Conservation (phyloP, 139 green algal species). For the Chlorella sp. region DNA sequence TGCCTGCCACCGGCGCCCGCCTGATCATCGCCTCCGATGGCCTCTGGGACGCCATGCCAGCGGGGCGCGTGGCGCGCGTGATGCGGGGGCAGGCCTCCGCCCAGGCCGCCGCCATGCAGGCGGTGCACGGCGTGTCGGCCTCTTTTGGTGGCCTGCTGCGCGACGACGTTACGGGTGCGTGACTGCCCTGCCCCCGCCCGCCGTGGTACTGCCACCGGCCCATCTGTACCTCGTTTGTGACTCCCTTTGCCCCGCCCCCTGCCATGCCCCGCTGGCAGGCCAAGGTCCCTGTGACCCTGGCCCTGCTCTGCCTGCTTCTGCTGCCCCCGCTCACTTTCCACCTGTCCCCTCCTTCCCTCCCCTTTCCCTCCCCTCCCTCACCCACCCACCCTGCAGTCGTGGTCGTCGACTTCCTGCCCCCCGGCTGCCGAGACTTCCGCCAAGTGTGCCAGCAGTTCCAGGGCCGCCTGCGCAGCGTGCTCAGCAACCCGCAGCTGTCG, state of each 20-base stretch:
- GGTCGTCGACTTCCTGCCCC: constrained; percentile 81
- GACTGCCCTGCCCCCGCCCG: too few relatives aligned
- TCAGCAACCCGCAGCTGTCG: neutral
- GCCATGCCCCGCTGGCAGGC: neutral
- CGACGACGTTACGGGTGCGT: constrained; percentile 71
- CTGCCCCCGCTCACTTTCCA: neutral
- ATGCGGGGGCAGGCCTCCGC: constrained; percentile 24
- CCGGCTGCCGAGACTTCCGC: neutral
- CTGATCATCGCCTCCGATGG: constrained; percentile 88
- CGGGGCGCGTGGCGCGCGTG: constrained; percentile 44
- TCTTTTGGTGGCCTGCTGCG: constrained; percentile 44
- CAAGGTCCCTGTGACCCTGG: neutral
- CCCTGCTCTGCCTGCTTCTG: neutral
- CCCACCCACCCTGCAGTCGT: constrained; percentile 63
- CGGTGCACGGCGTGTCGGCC: neutral
- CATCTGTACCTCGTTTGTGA: too few relatives aligned
- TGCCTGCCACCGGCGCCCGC: constrained; percentile 69
- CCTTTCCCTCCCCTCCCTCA: neutral
- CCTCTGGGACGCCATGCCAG: constrained; percentile 81
- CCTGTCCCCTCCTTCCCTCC: too few relatives aligned
- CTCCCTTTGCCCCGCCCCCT: neutral
- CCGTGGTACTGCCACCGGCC: neutral
- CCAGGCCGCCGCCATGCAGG: constrained; percentile 35
- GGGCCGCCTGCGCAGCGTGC: constrained; percentile 7
- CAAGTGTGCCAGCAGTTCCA: neutral